Conservation (phyloP, 371 early-diverging fungal genomes). For the Rhizopus arrhizus region DNA sequence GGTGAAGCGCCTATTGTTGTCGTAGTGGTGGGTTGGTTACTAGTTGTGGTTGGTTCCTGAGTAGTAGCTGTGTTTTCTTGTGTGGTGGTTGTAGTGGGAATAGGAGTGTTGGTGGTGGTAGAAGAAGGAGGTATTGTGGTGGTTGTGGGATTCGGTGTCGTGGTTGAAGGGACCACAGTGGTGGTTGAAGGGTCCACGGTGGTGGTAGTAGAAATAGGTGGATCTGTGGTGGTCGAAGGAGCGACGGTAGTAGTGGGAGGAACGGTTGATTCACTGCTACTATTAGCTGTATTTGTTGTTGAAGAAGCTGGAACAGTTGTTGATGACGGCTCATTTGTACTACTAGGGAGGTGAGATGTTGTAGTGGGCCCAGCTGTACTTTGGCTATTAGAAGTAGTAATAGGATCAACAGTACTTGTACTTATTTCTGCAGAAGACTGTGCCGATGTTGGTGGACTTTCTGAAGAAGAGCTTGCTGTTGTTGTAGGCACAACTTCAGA, state of each 20-base stretch:
- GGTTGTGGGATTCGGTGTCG: background rate
- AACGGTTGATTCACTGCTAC: too few species aligned
- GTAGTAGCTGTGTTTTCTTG: background rate
- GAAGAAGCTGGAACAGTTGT: too few species aligned
- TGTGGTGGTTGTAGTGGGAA: conserved; percentile 36
- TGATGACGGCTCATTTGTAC: too few species aligned
- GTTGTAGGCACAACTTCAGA: background rate
- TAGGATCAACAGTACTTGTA: conserved; percentile 5
- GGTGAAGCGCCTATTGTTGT: conserved; percentile 25
- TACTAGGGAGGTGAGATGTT: background rate
- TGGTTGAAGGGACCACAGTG: conserved; percentile 4
- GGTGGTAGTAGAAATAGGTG: conserved; percentile 12
- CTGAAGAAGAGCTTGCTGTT: conserved; percentile 1
- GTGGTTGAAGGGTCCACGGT: conserved; percentile 8
- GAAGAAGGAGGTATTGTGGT: background rate
- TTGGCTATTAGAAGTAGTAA: background rate
- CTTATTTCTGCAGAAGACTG: conserved; percentile 2
- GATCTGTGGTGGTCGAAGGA: conserved; percentile 4
- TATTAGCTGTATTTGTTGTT: too few species aligned
- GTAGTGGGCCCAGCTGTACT: background rate
- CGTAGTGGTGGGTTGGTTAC: conserved; percentile 23
- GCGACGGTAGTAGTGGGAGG: conserved; percentile 3
- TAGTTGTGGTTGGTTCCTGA: background rate
- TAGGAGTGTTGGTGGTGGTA: conserved; percentile 25
- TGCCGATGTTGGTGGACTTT: background rate